Evolutionary conservation across 2,329 filamentous ascomycete genomes (phyloP).

Genomic region (Dryadomyces quercus-mongolicae): DNA sequence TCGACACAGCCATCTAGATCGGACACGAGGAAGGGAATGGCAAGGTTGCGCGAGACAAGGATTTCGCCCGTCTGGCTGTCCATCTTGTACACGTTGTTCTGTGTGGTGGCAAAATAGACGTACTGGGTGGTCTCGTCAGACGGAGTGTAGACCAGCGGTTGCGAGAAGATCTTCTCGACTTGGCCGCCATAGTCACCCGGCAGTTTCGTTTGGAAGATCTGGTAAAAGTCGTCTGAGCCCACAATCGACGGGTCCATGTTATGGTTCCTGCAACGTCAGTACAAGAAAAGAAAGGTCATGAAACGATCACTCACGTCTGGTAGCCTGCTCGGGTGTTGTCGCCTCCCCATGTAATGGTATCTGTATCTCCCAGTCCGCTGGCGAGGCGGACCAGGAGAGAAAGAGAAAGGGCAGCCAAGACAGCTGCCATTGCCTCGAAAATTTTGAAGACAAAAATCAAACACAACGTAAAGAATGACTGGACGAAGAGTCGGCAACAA

Average conservation of each 20-base stretch:
- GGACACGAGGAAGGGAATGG: constrained; percentile 31
- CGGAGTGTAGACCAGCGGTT: constrained; percentile 36
- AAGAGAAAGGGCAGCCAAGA: constrained; percentile 14
- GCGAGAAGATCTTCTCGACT: constrained; percentile 38
- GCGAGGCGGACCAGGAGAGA: constrained; percentile 21
- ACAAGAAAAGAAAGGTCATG: neutral
- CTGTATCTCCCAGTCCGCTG: constrained; percentile 28
- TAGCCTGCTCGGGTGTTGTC: constrained; percentile 42
- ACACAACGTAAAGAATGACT: neutral
- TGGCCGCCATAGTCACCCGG: constrained; percentile 38
- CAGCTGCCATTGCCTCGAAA: neutral
- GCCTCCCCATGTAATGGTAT: constrained; percentile 49
- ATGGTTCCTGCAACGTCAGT: constrained; percentile 30
- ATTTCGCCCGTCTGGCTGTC: constrained; percentile 32
- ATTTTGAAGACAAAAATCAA: neutral
- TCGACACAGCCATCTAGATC: constrained; percentile 35
- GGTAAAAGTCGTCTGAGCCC: constrained; percentile 39
- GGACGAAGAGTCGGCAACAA: neutral
- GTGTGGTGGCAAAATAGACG: constrained; percentile 35
- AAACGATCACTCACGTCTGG: constrained; percentile 27
- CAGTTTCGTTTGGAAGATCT: constrained; percentile 38
- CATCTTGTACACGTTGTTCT: constrained; percentile 38
- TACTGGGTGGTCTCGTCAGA: constrained; percentile 25
- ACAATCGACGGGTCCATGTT: constrained; percentile 52
- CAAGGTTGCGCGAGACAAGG: constrained; percentile 25